Evolutionary conservation across 805 yeast species (phyloP).

Genomic region (Wickerhamiella qilinensis): DNA sequence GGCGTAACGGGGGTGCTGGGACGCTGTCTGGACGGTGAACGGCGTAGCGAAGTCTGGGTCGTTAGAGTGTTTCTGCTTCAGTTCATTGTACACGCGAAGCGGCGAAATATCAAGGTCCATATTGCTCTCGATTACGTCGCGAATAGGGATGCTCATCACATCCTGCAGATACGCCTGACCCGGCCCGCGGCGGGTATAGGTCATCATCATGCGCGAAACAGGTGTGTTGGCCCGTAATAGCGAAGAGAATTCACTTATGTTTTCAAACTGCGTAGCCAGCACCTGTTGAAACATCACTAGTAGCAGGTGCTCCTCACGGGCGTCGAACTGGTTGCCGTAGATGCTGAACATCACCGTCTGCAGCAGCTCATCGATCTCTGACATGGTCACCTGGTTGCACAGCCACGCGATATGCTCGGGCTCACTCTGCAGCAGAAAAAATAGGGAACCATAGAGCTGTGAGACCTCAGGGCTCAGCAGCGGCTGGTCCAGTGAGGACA

Average conservation of each 20-base stretch:
- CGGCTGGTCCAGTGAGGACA: slow-evolving; percentile 10
- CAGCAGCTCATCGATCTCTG: slow-evolving; percentile 24
- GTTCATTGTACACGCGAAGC: slow-evolving; percentile 19
- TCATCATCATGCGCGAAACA: slow-evolving; percentile 25
- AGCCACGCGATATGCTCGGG: slow-evolving; percentile 23
- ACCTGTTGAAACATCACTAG: slow-evolving; percentile 25
- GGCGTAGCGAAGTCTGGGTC: slow-evolving; percentile 10
- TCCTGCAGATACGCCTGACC: slow-evolving; percentile 24
- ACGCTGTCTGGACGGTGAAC: slow-evolving; percentile 19
- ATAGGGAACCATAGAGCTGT: slow-evolving; percentile 22
- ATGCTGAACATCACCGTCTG: slow-evolving; percentile 27
- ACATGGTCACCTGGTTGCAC: slow-evolving; percentile 19
- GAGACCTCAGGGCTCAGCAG: slow-evolving; percentile 4
- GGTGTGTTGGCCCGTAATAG: slow-evolving; percentile 26
- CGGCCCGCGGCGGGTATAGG: slow-evolving; percentile 26
- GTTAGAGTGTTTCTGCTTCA: slow-evolving; percentile 9
- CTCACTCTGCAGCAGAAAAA: slow-evolving; percentile 24
- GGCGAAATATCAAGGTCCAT: slow-evolving; percentile 22
- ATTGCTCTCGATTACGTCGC: slow-evolving; percentile 15
- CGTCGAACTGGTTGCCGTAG: slow-evolving; percentile 28
- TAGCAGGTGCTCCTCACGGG: slow-evolving; percentile 25
- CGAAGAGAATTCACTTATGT: slow-evolving; percentile 21
- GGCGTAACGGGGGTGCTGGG: slow-evolving; percentile 14
- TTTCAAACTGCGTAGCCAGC: slow-evolving; percentile 23
- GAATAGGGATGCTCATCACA: slow-evolving; percentile 17